Evolutionary conservation across 441 rosid species (phyloP).

Genomic region (Brassica balearica): DNA sequence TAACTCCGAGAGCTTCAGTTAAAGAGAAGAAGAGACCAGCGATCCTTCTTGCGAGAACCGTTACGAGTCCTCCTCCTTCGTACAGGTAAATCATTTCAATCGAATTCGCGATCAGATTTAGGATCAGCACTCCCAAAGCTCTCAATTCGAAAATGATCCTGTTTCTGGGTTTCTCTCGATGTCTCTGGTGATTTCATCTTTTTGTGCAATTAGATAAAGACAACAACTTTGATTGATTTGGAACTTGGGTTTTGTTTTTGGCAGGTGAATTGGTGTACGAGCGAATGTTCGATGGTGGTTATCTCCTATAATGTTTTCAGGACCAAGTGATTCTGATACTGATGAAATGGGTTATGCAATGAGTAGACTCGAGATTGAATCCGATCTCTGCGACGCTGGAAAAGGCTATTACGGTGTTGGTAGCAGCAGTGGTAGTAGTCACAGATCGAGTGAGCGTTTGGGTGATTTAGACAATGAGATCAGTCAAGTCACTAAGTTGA

Average conservation of each 20-base stretch:
- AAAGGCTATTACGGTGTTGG: conserved; percentile 47
- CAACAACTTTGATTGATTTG: neutral
- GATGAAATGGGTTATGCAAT: conserved; percentile 79
- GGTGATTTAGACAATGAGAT: neutral
- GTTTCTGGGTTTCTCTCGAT: neutral
- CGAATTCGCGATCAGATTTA: neutral
- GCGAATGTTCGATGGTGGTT: conserved; percentile 27
- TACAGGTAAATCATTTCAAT: neutral
- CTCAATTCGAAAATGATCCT: too few species aligned
- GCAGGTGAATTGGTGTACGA: neutral
- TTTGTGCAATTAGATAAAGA: neutral
- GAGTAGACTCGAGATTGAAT: conserved; percentile 79
- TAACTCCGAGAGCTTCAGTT: neutral
- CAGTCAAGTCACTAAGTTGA: neutral
- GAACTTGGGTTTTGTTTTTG: neutral
- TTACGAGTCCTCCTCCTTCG: neutral
- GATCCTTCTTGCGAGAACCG: neutral
- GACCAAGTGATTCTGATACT: conserved; percentile 41
- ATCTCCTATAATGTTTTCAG: conserved; percentile 49
- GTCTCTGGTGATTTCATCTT: neutral
- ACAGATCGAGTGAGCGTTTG: neutral
- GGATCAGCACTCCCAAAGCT: neutral
- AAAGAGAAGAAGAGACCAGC: neutral
- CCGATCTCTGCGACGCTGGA: conserved; percentile 53
- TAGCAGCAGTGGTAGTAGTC: conserved; percentile 40